These are phyloP conservation scores for Pueraria montana DNA, from an alignment of 306 rosid genomes.

Conservation along the genomic window DNA sequence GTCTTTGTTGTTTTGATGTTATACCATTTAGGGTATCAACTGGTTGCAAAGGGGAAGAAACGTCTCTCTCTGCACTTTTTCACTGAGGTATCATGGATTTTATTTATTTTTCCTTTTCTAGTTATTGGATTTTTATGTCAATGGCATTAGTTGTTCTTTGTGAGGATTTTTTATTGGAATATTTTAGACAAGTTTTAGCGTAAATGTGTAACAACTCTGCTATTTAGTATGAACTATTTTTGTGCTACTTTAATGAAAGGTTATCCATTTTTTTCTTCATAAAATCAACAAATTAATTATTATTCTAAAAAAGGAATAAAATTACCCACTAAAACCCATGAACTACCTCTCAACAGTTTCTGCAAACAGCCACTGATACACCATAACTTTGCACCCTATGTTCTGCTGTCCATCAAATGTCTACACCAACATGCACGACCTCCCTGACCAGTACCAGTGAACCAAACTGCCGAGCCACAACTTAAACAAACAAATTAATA, in stretches of 20 bases:
- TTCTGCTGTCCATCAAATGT: not conserved
- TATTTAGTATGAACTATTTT: not conserved
- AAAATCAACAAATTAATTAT: not conserved
- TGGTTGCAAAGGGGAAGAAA: constrained; percentile 81
- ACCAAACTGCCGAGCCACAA: not conserved
- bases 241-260: not conserved
- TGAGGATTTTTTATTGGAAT: constrained; percentile 1
- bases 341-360: not conserved
- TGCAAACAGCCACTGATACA: not conserved
- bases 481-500: not conserved
- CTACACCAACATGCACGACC: not conserved
- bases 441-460: not conserved
- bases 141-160: not conserved
- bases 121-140: constrained; percentile 7
- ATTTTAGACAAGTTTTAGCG: constrained; percentile 2
- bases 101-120: not conserved
- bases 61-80: constrained; percentile 58
- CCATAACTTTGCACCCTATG: not conserved
- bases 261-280: too few relatives aligned
- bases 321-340: not conserved
- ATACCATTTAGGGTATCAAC: constrained; percentile 74
- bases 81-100: constrained; percentile 62
- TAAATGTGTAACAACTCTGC: not conserved
- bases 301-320: not conserved
- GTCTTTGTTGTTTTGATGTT: not conserved